These are phyloP conservation scores for Kazachstania sp. DNA, from an alignment of 1,139 yeast species.

Conservation along the genomic window DNA sequence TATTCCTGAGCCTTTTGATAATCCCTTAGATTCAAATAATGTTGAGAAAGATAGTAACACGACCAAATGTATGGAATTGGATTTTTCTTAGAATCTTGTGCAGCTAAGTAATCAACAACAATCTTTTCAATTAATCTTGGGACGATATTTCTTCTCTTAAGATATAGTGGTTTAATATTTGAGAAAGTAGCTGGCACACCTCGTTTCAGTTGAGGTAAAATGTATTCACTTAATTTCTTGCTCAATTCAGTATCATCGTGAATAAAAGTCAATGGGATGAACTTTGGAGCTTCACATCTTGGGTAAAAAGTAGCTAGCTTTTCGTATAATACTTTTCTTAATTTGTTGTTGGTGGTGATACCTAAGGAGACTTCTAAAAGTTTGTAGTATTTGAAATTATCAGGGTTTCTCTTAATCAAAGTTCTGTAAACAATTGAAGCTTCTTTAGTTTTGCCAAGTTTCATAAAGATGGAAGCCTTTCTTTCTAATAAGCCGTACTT, in stretches of 20 bases:
- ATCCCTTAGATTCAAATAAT: slow-evolving; percentile 50
- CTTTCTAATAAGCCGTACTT: slow-evolving; percentile 55
- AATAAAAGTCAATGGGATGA: slow-evolving; percentile 68
- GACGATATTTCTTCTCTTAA: slow-evolving; percentile 30
- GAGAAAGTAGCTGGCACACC: slow-evolving; percentile 92
- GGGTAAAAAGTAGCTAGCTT: slow-evolving; percentile 68
- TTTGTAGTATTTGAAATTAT: slow-evolving; percentile 56
- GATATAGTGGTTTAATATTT: slow-evolving; percentile 73
- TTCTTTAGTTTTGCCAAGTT: slow-evolving; percentile 41
- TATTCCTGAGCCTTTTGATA: slow-evolving; percentile 44
- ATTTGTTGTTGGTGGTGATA: slow-evolving; percentile 33
- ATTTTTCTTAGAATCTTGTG: slow-evolving; percentile 25
- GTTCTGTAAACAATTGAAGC: slow-evolving; percentile 64
- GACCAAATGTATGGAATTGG: slow-evolving; percentile 69
- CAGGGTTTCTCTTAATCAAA: slow-evolving; percentile 80
- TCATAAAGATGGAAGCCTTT: slow-evolving; percentile 51
- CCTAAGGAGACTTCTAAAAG: slow-evolving; percentile 58
- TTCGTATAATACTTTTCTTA: slow-evolving; percentile 51
- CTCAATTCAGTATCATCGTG: slow-evolving; percentile 46
- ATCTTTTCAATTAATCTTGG: slow-evolving; percentile 42
- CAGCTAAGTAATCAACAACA: slow-evolving; percentile 42
- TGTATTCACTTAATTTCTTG: slow-evolving; percentile 41
- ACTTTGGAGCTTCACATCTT: slow-evolving; percentile 69
- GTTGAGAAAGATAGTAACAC: slow-evolving; percentile 73
- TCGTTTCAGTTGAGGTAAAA: slow-evolving; percentile 53